Percentiles rank a stretch among this genome's conserved stretches.
Evolutionary conservation across 2,329 filamentous ascomycete genomes (phyloP).

Genomic region (Talaromyces sp.): DNA sequence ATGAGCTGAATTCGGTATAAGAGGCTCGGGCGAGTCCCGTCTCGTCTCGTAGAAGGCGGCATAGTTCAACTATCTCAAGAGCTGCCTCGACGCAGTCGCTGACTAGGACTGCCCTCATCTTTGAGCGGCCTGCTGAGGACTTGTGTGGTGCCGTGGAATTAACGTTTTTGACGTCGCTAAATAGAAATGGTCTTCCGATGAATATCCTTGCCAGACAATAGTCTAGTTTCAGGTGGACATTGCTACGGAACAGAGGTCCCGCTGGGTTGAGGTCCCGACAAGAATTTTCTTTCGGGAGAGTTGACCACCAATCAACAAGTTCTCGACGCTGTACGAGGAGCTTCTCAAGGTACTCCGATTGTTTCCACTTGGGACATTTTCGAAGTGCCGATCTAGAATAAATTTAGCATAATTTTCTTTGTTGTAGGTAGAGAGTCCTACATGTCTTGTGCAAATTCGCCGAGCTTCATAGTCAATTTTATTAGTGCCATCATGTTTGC

Average conservation of each 20-base stretch:
- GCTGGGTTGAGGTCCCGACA: conserved; percentile 37
- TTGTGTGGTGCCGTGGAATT: conserved; percentile 20
- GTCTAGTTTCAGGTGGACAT: conserved; percentile 48
- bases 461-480: conserved; percentile 38
- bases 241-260: conserved; percentile 40
- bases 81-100: conserved; percentile 50
- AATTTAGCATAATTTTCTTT: background rate
- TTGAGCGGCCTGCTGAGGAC: conserved; percentile 24
- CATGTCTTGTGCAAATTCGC: conserved; percentile 37
- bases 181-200: conserved; percentile 49
- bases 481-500: conserved; percentile 44
- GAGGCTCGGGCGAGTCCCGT: conserved; percentile 50
- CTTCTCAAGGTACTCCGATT: conserved; percentile 35
- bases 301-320: conserved; percentile 39
- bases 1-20: conserved; percentile 53
- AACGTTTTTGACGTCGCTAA: conserved; percentile 32
- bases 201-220: conserved; percentile 51
- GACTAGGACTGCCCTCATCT: conserved; percentile 38
- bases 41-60: conserved; percentile 44
- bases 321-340: conserved; percentile 33
- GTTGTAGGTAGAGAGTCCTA: conserved; percentile 13
- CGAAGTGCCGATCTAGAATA: conserved; percentile 29
- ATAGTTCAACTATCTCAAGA: conserved; percentile 46
- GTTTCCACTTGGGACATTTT: conserved; percentile 32
- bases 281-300: conserved; percentile 31